Base-by-base conservation (phyloP, 805 yeast genomes). In the Ogataea minuta region DNA sequence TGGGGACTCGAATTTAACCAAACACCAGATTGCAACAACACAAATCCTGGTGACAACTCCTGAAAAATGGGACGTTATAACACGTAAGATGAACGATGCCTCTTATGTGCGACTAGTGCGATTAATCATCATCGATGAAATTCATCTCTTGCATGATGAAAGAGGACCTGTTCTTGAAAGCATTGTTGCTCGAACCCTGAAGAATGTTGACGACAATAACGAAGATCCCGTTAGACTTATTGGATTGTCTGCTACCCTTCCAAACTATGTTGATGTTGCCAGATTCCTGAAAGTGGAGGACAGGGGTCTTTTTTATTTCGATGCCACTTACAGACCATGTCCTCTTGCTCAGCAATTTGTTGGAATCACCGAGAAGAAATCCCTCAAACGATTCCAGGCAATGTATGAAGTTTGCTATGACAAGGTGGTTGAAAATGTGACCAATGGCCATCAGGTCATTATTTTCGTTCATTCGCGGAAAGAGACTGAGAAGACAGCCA, bases 61-160 rank as follows among this genome's bases (percentile, higher is more conserved):
- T 0, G 99, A 93, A 57, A 91, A 90, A 56, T 91, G 98, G 98
- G 98, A 93, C 64, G 86, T 93, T 14, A 81, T 90, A 11, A 90
- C 96, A 0, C 74, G 99, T 64, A 91, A 91, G 54, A 71, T 73
- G 29, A 70, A 78, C 14, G 91, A 85, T 44, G 67, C 77, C 2
- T 75, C 83, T 16, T 82, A 80, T 50, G 74, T 81, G 1, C 70
- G 74, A 24, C 64, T 79, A 1, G 93, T 88, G 1, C 72, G 76
- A 28, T 69, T 91, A 15, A 62, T 91, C 8, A 83, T 91, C 19
- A 78, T 93, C 35, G 99, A 91, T 67, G 99, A 91, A 61, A 83
- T 91, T 43, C 99, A 91, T 69, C 68, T 91, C 36, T 67, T 91
- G 47, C 96, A 91, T 58, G 98, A 91, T 57, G 88, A 81, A 50